These are phyloP conservation scores for Marasmius fiardii DNA, from an alignment of 1,284 basidiomycete species.

Conservation along the genomic window DNA sequence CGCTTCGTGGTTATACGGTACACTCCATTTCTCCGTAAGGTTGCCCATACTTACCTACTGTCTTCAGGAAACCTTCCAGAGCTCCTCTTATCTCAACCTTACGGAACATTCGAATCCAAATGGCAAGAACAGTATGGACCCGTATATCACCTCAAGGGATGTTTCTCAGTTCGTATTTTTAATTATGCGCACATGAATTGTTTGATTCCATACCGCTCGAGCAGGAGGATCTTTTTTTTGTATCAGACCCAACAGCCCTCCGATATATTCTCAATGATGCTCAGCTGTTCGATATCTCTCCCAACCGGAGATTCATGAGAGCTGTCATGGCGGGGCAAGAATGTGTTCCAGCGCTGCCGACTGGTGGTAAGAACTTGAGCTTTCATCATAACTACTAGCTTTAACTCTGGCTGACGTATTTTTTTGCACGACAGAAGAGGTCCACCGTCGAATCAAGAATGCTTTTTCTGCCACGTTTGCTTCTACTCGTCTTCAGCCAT, in stretches of 20 bases:
- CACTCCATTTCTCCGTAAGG: too few species aligned
- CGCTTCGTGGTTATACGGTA: too few species aligned
- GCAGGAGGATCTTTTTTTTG: not conserved
- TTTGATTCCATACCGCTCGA: not conserved
- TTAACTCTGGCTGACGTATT: too few species aligned
- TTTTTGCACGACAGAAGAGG: not conserved
- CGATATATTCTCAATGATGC: not conserved
- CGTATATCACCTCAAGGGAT: conserved; percentile 4
- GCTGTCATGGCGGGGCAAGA: not conserved
- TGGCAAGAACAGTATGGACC: conserved; percentile 5
- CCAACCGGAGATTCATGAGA: not conserved
- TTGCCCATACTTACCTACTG: not conserved
- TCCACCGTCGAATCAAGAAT: not conserved
- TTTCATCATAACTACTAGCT: too few species aligned
- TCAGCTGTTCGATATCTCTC: not conserved
- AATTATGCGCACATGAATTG: not conserved
- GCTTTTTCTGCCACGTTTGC: not conserved
- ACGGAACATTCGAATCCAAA: conserved; percentile 3
- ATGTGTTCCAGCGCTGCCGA: not conserved
- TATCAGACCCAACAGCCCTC: not conserved
- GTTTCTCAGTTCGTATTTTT: conserved; percentile 5
- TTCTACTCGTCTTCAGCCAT: not conserved
- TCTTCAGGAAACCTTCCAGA: conserved; percentile 7
- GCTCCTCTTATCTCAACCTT: conserved; percentile 3
- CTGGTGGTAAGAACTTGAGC: not conserved